Conservation (phyloP, 768 basidiomycete genomes). For the Boletus barrowsii region DNA sequence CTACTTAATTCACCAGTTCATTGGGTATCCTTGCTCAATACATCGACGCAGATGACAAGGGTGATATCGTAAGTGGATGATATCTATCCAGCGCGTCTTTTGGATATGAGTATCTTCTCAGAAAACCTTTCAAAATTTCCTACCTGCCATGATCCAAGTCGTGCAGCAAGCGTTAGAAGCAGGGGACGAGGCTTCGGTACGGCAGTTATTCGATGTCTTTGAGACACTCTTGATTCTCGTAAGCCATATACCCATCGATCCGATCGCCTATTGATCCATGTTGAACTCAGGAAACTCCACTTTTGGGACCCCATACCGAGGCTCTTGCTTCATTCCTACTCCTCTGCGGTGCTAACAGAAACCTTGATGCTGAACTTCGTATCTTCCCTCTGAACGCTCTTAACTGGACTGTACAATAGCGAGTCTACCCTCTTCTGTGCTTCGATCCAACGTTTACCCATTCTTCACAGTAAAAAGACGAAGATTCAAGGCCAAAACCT, state of each 20-base stretch:
- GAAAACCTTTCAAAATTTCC: conserved; percentile 84
- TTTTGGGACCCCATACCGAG: conserved; percentile 84
- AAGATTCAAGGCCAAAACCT: conserved; percentile 87
- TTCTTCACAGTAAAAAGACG: conserved; percentile 78
- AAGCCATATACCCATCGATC: conserved; percentile 22
- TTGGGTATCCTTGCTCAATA: conserved; percentile 92
- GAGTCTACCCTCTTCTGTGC: conserved; percentile 25
- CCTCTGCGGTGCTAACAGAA: conserved; percentile 72
- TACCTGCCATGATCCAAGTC: conserved; percentile 87
- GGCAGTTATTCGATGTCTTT: conserved; percentile 91
- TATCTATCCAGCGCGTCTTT: neutral
- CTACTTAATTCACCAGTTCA: conserved; percentile 44
- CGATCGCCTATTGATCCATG: conserved; percentile 1
- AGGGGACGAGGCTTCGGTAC: conserved; percentile 76
- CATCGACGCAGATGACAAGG: conserved; percentile 84
- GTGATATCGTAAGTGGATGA: conserved; percentile 63
- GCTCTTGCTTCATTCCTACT: conserved; percentile 89
- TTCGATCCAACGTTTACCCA: neutral
- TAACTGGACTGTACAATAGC: conserved; percentile 98
- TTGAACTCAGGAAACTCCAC: conserved; percentile 76
- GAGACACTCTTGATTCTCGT: conserved; percentile 94
- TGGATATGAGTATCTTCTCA: conserved; percentile 28
- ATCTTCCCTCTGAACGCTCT: conserved; percentile 90
- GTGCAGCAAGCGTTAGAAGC: conserved; percentile 79
- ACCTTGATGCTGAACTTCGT: conserved; percentile 75